Percentiles rank a stretch among this genome's conserved stretches.
phyloP scores from a whole-genome alignment of 768 basidiomycete genomes.

The Termitomyces eurrhizus region DNA sequence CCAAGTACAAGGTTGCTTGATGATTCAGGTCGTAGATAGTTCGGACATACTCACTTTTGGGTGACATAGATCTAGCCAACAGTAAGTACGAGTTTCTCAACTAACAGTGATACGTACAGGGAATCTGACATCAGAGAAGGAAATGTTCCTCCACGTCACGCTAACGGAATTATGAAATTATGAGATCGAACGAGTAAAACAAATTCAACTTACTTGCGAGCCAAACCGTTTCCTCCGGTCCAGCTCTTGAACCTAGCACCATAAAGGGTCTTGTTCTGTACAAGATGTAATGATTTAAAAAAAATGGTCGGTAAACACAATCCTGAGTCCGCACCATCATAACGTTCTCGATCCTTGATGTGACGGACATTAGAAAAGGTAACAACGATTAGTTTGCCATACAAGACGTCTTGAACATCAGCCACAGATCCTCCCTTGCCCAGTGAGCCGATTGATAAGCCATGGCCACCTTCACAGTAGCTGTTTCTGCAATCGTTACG shows the following conservation, averaged over 20 bases:
- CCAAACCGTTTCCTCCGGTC: constrained; percentile 58
- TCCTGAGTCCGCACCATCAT: constrained; percentile 30
- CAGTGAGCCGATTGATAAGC: constrained; percentile 54
- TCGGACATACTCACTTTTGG: constrained; percentile 43
- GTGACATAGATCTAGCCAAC: constrained; percentile 50
- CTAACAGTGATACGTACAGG: constrained; percentile 36
- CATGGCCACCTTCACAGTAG: constrained; percentile 57
- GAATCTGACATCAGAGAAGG: constrained; percentile 47
- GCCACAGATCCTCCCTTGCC: constrained; percentile 43
- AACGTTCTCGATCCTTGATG: constrained; percentile 39
- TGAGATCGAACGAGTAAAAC: neutral
- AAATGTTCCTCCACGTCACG: constrained; percentile 56
- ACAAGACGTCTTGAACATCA: constrained; percentile 56
- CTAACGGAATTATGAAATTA: constrained; percentile 23
- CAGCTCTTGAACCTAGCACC: constrained; percentile 68
- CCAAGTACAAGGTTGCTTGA: neutral
- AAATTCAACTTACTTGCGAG: constrained; percentile 40
- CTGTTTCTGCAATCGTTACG: constrained; percentile 31
- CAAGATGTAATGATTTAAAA: neutral
- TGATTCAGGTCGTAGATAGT: neutral
- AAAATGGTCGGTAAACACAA: neutral
- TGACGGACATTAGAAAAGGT: neutral
- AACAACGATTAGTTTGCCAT: constrained; percentile 14
- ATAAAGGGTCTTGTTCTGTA: constrained; percentile 47
- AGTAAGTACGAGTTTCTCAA: neutral